Evolutionary conservation across 108 stramenopile genomes (phyloP).

Genomic region (Pseudonitzschia multiseries): DNA sequence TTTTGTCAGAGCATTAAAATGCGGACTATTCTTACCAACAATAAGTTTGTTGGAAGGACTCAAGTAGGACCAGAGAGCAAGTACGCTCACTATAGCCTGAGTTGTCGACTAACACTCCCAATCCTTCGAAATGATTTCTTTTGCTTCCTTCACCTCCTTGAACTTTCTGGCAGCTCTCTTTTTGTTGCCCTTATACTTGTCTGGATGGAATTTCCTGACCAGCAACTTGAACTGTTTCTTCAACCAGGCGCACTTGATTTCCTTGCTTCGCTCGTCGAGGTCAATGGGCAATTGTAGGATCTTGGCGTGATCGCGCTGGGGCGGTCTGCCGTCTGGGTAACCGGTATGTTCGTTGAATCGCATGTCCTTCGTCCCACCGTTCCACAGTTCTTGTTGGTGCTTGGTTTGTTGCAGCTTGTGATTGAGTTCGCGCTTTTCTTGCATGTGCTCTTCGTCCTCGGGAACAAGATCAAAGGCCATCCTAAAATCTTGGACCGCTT

Average conservation of each 20-base stretch:
- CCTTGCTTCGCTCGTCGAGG: slow-evolving; percentile 41
- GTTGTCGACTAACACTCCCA: slow-evolving; percentile 30
- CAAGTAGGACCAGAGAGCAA: no score
- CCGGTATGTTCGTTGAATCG: slow-evolving; percentile 55
- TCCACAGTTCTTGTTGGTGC: slow-evolving; percentile 51
- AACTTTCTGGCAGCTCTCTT: slow-evolving; percentile 53
- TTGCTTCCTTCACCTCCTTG: slow-evolving; percentile 59
- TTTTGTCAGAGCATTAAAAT: no score
- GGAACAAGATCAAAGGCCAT: slow-evolving; percentile 54
- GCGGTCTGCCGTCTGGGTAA: slow-evolving; percentile 56
- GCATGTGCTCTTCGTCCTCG: slow-evolving; percentile 37
- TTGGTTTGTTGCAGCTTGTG: slow-evolving; percentile 45
- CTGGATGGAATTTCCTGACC: slow-evolving; percentile 53
- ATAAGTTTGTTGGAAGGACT: no score
- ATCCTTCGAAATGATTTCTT: slow-evolving; percentile 47
- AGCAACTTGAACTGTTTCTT: slow-evolving; percentile 60
- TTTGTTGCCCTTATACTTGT: slow-evolving; percentile 61
- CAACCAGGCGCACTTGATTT: slow-evolving; percentile 52
- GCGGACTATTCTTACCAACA: no score
- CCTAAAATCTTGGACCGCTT: slow-evolving; percentile 54
- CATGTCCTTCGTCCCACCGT: slow-evolving; percentile 50
- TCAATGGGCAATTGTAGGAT: slow-evolving; percentile 61
- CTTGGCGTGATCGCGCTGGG: slow-evolving; percentile 57
- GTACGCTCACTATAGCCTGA: no score
- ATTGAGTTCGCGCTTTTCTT: slow-evolving; percentile 40